Percentiles rank a stretch among this genome's conserved stretches.
Evolutionary conservation across 345 rosid genomes (phyloP).

Genomic region (Bruguiera gymnorhiza): DNA sequence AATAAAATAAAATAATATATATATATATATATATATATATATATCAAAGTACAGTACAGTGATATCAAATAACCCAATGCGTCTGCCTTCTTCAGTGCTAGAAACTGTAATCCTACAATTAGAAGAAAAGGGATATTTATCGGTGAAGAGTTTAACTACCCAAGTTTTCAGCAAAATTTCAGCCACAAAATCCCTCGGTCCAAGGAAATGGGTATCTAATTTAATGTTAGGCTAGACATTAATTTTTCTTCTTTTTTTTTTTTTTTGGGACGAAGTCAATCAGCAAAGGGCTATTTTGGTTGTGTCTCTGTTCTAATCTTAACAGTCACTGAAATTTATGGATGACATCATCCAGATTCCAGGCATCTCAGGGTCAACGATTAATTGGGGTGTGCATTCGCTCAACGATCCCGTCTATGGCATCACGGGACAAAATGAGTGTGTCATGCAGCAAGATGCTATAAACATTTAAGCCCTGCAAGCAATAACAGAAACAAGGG

Average conservation of each 20-base stretch:
- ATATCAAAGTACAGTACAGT: too few relatives aligned
- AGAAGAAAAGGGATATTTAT: not conserved
- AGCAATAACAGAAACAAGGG: not conserved
- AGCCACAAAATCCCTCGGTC: slow-evolving; percentile 15
- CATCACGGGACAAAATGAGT: slow-evolving; percentile 85
- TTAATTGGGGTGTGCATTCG: slow-evolving; percentile 51
- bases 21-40: too few relatives aligned
- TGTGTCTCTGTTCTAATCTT: not conserved
- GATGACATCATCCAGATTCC: not conserved
- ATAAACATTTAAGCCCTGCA: slow-evolving; percentile 86
- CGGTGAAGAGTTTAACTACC: too few relatives aligned
- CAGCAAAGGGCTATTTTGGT: slow-evolving; percentile 5
- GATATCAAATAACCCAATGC: too few relatives aligned
- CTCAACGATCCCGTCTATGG: slow-evolving; percentile 69
- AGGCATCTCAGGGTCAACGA: slow-evolving; percentile 35
- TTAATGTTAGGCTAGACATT: too few relatives aligned
- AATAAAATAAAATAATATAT: too few relatives aligned
- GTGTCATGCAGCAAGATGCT: slow-evolving; percentile 87
- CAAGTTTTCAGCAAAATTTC: not conserved
- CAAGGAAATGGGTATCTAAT: slow-evolving; percentile 2
- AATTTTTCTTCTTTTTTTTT: too few relatives aligned
- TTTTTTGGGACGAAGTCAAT: not conserved
- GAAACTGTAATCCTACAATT: slow-evolving; percentile 2
- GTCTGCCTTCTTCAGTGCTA: too few relatives aligned
- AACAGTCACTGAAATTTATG: not conserved